These are phyloP conservation scores for Trapa bicornis DNA, from an alignment of 345 rosid species.

Conservation along the genomic window DNA sequence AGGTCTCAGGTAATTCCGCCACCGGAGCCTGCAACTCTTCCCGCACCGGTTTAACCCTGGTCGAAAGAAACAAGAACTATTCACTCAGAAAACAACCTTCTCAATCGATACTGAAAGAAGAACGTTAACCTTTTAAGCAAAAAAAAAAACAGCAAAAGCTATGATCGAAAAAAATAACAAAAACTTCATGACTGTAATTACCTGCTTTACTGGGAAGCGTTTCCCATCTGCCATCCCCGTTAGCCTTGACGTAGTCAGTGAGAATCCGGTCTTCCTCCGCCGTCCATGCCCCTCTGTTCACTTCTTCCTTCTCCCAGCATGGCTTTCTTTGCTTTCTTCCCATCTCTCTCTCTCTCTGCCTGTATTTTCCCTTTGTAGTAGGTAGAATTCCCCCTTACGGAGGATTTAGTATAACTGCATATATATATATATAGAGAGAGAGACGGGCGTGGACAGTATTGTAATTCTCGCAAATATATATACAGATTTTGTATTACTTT, in stretches of 20 bases:
- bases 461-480: too few species aligned
- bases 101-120: not conserved
- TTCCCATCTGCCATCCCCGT: constrained; percentile 15
- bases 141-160: too few species aligned
- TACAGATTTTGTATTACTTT: too few species aligned
- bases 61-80: not conserved
- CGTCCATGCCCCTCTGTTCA: constrained; percentile 2
- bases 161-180: too few species aligned
- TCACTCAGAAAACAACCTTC: not conserved
- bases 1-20: constrained; percentile 28
- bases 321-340: constrained; percentile 7
- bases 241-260: too few species aligned
- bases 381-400: too few species aligned
- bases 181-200: not conserved
- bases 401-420: too few species aligned
- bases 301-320: not conserved
- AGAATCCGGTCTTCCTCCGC: constrained; percentile 18
- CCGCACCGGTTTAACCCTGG: constrained; percentile 22
- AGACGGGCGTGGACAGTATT: too few species aligned
- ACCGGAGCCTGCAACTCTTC: constrained; percentile 28
- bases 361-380: too few species aligned
- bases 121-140: too few species aligned
- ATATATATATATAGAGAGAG: too few species aligned
- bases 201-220: constrained; percentile 16
- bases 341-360: too few species aligned